These are phyloP conservation scores for Torulaspora microellipsoides DNA, from an alignment of 805 yeast genomes.

Conservation along the genomic window DNA sequence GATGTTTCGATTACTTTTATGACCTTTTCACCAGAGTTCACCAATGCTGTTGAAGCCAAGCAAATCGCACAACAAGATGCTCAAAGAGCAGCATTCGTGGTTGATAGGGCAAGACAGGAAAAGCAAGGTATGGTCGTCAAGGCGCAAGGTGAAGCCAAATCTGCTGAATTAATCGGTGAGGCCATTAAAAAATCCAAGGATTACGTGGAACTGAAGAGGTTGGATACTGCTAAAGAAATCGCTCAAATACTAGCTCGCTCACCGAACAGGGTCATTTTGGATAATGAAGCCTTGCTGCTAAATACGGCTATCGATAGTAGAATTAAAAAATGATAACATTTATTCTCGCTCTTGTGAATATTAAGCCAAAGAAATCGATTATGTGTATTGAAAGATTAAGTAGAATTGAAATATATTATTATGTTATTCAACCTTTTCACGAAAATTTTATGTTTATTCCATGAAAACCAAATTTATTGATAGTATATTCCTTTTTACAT, in stretches of 20 bases:
- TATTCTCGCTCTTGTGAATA: conserved; percentile 6
- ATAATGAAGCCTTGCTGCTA: conserved; percentile 85
- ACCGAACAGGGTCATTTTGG: conserved; percentile 87
- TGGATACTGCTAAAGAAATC: conserved; percentile 96
- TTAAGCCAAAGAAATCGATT: background rate
- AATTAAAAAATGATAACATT: conserved; percentile 24
- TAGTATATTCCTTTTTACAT: too few relatives aligned
- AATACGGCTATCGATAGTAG: conserved; percentile 83
- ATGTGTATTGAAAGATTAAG: too few relatives aligned
- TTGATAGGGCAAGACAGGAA: conserved; percentile 95
- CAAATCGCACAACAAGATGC: conserved; percentile 99
- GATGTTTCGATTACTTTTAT: conserved; percentile 95
- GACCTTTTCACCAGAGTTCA: conserved; percentile 98
- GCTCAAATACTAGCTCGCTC: conserved; percentile 79
- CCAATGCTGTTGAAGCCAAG: conserved; percentile 96
- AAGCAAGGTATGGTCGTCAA: conserved; percentile 95
- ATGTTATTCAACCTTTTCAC: too few relatives aligned
- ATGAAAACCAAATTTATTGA: too few relatives aligned
- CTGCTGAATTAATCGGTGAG: conserved; percentile 98
- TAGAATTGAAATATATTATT: too few relatives aligned
- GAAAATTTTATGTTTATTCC: too few relatives aligned
- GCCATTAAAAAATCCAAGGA: conserved; percentile 96
- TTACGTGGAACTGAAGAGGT: conserved; percentile 92
- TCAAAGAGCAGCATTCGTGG: conserved; percentile 95
- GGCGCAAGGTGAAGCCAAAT: conserved; percentile 97